Conservation (phyloP, 805 yeast species). For the Zygosaccharomyces siamensis region DNA sequence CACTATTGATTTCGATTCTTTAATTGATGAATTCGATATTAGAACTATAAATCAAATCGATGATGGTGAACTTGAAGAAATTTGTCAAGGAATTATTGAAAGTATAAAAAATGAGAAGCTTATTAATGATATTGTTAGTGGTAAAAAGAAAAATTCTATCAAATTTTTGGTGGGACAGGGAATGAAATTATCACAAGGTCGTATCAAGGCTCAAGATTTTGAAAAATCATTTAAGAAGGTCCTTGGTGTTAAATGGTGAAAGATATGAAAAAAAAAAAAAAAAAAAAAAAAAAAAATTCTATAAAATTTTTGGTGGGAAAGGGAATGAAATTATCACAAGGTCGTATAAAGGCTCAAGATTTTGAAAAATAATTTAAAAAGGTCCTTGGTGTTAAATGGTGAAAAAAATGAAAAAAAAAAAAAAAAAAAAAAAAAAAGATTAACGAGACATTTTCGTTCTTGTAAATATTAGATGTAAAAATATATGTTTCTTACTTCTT, state of each 20-base stretch:
- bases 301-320: conserved; percentile 75
- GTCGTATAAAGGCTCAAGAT: conserved; percentile 40
- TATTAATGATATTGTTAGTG: conserved; percentile 50
- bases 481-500: neutral
- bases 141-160: conserved; percentile 58
- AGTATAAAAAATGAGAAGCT: conserved; percentile 44
- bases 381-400: conserved; percentile 15
- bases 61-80: conserved; percentile 34
- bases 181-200: conserved; percentile 74
- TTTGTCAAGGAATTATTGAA: conserved; percentile 44
- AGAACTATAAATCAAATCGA: conserved; percentile 33
- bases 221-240: conserved; percentile 34
- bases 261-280: too few species aligned
- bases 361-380: conserved; percentile 36
- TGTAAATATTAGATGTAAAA: conserved; percentile 3
- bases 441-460: neutral
- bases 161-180: conserved; percentile 79
- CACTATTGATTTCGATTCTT: conserved; percentile 31
- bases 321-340: conserved; percentile 77
- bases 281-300: conserved; percentile 55
- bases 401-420: too few species aligned
- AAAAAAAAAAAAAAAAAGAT: neutral
- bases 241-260: conserved; percentile 13
- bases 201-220: conserved; percentile 35
- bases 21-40: conserved; percentile 55